These are phyloP conservation scores for Setomelanomma holmii DNA, from an alignment of 2,329 filamentous ascomycete species.

Conservation along the genomic window DNA sequence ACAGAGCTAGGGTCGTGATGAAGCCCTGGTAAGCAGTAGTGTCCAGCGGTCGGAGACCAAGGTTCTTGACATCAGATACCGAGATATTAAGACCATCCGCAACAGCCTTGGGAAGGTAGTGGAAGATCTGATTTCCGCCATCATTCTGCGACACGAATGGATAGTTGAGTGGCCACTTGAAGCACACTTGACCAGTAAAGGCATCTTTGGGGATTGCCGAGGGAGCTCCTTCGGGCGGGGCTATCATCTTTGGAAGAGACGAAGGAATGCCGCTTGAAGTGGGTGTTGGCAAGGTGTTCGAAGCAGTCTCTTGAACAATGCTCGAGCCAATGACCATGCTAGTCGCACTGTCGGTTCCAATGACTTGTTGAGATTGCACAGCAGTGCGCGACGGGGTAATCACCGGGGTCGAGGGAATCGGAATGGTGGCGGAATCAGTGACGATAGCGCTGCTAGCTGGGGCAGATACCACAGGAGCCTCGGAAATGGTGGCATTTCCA, in stretches of 20 bases:
- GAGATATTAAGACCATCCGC: conserved; percentile 65
- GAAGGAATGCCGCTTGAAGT: conserved; percentile 65
- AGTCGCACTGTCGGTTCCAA: conserved; percentile 55
- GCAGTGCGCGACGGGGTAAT: conserved; percentile 32
- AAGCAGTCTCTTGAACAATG: conserved; percentile 64
- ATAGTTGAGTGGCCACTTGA: conserved; percentile 82
- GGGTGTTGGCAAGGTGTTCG: conserved; percentile 52
- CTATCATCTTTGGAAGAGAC: conserved; percentile 75
- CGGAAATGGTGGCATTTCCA: conserved; percentile 17
- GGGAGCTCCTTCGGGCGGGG: conserved; percentile 68
- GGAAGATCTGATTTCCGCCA: conserved; percentile 85
- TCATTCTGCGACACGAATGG: conserved; percentile 75
- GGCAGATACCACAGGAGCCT: conserved; percentile 9
- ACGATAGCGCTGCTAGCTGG: conserved; percentile 3
- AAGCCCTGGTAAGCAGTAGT: conserved; percentile 73
- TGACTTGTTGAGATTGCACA: conserved; percentile 54
- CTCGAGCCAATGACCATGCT: conserved; percentile 64
- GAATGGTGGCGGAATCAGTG: conserved; percentile 18
- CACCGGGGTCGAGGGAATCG: conserved; percentile 7
- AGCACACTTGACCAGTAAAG: conserved; percentile 82
- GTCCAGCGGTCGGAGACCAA: conserved; percentile 77
- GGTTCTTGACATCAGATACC: conserved; percentile 66
- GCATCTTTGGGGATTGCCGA: conserved; percentile 65
- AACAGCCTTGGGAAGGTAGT: conserved; percentile 75
- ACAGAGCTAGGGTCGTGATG: conserved; percentile 76